These are phyloP conservation scores for Bonia amplexicaulis DNA, from an alignment of 176 grass and related monocot genomes.

Conservation along the genomic window DNA sequence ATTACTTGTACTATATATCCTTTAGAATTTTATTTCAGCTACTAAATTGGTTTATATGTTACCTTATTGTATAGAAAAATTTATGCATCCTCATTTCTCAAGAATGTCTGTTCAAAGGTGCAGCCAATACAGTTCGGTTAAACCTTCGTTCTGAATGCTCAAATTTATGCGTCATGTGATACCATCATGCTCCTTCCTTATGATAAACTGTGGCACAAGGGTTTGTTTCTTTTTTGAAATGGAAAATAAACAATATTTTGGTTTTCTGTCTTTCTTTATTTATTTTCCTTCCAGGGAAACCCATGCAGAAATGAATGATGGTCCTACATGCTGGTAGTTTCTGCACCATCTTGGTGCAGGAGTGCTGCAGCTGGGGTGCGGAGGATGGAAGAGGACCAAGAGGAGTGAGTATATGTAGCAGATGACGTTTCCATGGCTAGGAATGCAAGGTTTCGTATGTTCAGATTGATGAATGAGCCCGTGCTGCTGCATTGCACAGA, in stretches of 20 bases:
- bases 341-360: neutral
- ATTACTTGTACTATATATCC: neutral
- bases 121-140: neutral
- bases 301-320: neutral
- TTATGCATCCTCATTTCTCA: neutral
- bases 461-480: neutral
- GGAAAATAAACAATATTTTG: neutral
- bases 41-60: constrained; percentile 1
- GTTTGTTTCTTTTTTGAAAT: neutral
- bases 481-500: neutral
- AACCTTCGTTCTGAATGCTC: neutral
- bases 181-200: neutral
- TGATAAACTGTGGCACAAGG: neutral
- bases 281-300: neutral
- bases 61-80: neutral
- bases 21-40: neutral
- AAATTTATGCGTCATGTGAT: neutral
- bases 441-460: neutral
- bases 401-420: neutral
- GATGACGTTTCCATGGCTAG: neutral
- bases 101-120: neutral
- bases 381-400: neutral
- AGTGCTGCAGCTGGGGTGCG: neutral
- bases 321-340: neutral
- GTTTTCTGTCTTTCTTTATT: neutral